Conservation (phyloP, 208 protist species). For the Entamoeba dispar region DNA sequence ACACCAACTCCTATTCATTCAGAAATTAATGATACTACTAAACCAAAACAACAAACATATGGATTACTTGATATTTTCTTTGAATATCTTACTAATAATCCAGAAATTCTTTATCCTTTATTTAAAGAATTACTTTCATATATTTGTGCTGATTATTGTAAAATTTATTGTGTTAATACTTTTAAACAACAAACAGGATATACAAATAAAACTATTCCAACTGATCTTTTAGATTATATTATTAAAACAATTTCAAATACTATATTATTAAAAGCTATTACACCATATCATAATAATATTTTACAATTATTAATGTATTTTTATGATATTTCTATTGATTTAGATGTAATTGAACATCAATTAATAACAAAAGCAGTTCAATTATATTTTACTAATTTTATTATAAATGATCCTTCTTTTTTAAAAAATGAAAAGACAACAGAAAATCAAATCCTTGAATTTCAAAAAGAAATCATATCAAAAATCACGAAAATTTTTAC, state of each 20-base stretch:
- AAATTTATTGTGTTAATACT: not conserved
- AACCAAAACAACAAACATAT: not conserved
- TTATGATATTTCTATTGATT: not conserved
- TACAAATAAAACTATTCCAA: not conserved
- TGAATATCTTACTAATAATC: not conserved
- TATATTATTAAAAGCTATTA: not conserved
- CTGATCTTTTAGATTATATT: not conserved
- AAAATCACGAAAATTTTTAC: not conserved
- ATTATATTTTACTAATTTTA: not conserved
- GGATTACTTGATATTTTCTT: not conserved
- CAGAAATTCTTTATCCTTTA: not conserved
- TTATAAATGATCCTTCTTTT: not conserved
- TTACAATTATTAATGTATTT: not conserved
- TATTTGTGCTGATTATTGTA: not conserved
- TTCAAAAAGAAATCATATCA: not conserved
- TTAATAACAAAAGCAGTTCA: not conserved
- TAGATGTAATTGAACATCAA: not conserved
- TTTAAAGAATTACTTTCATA: not conserved
- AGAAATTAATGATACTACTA: not conserved
- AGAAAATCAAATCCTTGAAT: not conserved
- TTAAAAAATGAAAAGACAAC: not conserved
- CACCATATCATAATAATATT: not conserved
- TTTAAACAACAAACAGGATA: not conserved
- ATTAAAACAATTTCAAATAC: not conserved
- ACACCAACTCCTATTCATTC: not conserved